Base-by-base conservation (phyloP, 1,139 yeast species). In the Zygosaccharomyces sapae region DNA sequence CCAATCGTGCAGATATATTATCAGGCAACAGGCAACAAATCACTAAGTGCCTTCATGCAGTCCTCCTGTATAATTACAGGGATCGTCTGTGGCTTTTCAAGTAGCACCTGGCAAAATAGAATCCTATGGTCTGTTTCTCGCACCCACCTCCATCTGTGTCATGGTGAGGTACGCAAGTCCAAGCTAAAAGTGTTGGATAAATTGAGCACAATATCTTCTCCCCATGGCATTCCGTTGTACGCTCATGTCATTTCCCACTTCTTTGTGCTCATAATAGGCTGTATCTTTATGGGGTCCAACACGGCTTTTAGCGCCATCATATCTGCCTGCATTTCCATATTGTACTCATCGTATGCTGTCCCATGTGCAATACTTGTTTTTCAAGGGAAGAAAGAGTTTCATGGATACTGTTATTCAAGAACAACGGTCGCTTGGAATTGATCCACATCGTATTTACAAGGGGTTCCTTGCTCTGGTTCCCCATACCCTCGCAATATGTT, bases 1-100 rank as follows among this genome's bases (percentile, higher is more conserved):
- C 86, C 86, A 6, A 79, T 80, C 37, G 67, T 80, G 55, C 81
- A 77, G 55, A 80, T 81, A 46, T 80, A 72, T 62, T 69, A 76
- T 66, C 83, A 80, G 59, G 79, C 81, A 2, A 66, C 80, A 10
- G 69, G 68, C n/a, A 75, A 71, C 58, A 73, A 68, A 51, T 75
- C 72, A 5, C 82, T 83, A 30, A 79, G 83, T 18, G 63, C 76
- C 36, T 68, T 71, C 39, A 63, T 76, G 53, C 77, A 74, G 30
- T 59, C 66, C 10, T 62, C 73, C 47, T 66, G 75, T 43, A 61
- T 75, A 40, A 54, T 71, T 22, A 73, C 80, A 6, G 77, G 77
- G 9, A 33, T 58, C 5, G 74, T 77, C 13, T 74, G 79, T 55
- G 75, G 74, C 39, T 70, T 74, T 46, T 69, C 74, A 18, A 70